Conservation (phyloP, 2,329 filamentous ascomycete genomes). For the Pestalotiopsis fici region DNA sequence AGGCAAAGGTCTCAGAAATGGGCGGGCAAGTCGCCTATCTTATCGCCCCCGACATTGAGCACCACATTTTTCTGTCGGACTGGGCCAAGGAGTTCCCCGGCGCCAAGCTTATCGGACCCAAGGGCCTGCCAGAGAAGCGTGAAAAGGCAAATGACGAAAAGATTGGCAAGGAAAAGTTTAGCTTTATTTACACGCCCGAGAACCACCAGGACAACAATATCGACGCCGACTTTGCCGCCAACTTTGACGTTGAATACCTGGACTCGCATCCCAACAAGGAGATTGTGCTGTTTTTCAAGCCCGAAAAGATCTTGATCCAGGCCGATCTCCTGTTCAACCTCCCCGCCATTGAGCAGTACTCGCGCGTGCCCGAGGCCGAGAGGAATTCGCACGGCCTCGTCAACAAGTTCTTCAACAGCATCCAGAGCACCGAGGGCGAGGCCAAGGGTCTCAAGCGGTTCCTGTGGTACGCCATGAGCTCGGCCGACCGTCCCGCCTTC, state of each 20-base stretch:
- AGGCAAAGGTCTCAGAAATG: constrained; percentile 61
- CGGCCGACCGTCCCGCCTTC: constrained; percentile 66
- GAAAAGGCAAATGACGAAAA: constrained; percentile 57
- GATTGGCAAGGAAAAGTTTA: constrained; percentile 58
- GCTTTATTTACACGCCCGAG: constrained; percentile 64
- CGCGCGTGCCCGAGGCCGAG: constrained; percentile 52
- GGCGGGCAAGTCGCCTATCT: constrained; percentile 80
- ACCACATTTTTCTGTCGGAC: constrained; percentile 88
- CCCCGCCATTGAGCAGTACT: constrained; percentile 84
- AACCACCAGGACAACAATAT: constrained; percentile 56
- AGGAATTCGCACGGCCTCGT: constrained; percentile 35
- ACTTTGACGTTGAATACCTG: constrained; percentile 87
- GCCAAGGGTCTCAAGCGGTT: constrained; percentile 79
- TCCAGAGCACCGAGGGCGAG: constrained; percentile 64
- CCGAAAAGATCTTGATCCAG: constrained; percentile 77
- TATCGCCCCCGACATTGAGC: constrained; percentile 84
- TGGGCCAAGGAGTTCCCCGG: constrained; percentile 81
- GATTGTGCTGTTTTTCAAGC: constrained; percentile 83
- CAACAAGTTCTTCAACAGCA: constrained; percentile 44
- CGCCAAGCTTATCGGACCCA: constrained; percentile 79
- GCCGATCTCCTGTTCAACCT: constrained; percentile 93
- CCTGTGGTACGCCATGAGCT: constrained; percentile 73
- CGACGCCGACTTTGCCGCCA: constrained; percentile 76
- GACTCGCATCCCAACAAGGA: constrained; percentile 81
- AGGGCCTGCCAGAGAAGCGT: constrained; percentile 83